Evolutionary conservation across 805 yeast species (phyloP), one percentile per base, ranked within the genome.

Genomic region (Kuraishia cidri): DNA sequence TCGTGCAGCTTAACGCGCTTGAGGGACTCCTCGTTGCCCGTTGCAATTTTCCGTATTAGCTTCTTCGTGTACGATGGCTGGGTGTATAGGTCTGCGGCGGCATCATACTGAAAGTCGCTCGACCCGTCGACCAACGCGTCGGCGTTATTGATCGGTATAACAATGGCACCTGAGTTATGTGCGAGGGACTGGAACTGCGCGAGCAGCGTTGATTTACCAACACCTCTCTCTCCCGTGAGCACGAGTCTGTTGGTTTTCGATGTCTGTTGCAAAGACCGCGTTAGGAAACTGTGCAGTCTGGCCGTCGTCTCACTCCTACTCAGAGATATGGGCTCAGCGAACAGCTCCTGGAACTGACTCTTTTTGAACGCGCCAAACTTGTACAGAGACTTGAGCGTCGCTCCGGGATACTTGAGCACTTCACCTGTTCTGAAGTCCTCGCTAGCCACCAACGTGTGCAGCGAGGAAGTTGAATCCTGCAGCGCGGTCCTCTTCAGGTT

Each of bases 51-150:
- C 39, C 62, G 60, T 38, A 84, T 49, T 51, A 84, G 66, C 30
- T 68, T 65, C 47, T 75, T 74, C 32, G 81, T 58, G 48, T 64
- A 72, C 90, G 81, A 80, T 37, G 90, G 95, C 57, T 87, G 95
- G 31, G 74, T 80, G 52, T 76, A 81, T 26, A 62, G 43, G 15
- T 58, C 52, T 19, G 69, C 48, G 27, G 58, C 56, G 18, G 60
- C 54, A 53, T 78, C 80, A 40, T 54, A 69, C 38, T 69, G 64
- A 47, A 75, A 83, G 53, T 83, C 94, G 34, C 63, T 67, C 16
- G 82, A 61, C 33, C 96, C 97, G 42, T 82, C 75, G n/a, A 75
- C 61, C 15, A 84, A 62, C 20, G 61, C 56, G 24, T 65, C 70
- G 1, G 86, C 76, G 39, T 74, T 60, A 19, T 86, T 73, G 12